Evolutionary conservation across 2,329 filamentous ascomycete genomes (phyloP).

Genomic region (Teratosphaeria viscida): DNA sequence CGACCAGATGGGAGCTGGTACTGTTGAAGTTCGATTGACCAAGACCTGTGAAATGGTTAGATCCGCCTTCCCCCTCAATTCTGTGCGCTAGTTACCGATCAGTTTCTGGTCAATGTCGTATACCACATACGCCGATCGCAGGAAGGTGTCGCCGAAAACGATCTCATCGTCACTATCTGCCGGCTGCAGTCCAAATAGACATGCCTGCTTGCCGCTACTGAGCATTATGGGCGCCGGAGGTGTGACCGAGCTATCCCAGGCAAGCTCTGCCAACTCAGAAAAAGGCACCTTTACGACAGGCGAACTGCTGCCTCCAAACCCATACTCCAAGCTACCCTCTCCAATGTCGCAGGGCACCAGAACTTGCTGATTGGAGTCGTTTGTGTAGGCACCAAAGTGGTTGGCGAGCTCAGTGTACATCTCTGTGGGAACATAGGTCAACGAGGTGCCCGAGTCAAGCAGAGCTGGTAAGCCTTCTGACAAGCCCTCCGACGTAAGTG

Average conservation of each 20-base stretch:
- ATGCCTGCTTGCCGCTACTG: conserved; percentile 3
- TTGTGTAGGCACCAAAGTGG: not conserved
- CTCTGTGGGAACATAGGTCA: not conserved
- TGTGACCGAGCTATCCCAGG: conserved; percentile 2
- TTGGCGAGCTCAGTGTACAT: not conserved
- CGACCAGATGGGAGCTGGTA: conserved; percentile 40
- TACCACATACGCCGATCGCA: conserved; percentile 8
- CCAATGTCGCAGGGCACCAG: not conserved
- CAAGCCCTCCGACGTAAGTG: not conserved
- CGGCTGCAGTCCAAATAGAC: conserved; percentile 1
- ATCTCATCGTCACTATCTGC: conserved; percentile 1
- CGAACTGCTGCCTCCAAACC: not conserved
- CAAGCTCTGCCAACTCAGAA: conserved; percentile 3
- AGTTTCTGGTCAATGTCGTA: conserved; percentile 4
- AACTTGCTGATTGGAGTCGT: not conserved
- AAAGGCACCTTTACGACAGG: not conserved
- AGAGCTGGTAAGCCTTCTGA: not conserved
- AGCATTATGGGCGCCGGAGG: conserved; percentile 2
- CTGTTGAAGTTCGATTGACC: conserved; percentile 53
- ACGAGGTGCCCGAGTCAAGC: not conserved
- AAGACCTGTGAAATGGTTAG: not conserved
- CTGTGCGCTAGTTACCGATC: not conserved
- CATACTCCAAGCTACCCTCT: not conserved
- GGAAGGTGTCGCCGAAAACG: conserved; percentile 6
- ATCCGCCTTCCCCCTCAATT: not conserved